Evolutionary conservation across 2,329 filamentous ascomycete genomes (phyloP), one percentile per base, ranked within the genome.

Genomic region (Fusarium tricinctum): DNA sequence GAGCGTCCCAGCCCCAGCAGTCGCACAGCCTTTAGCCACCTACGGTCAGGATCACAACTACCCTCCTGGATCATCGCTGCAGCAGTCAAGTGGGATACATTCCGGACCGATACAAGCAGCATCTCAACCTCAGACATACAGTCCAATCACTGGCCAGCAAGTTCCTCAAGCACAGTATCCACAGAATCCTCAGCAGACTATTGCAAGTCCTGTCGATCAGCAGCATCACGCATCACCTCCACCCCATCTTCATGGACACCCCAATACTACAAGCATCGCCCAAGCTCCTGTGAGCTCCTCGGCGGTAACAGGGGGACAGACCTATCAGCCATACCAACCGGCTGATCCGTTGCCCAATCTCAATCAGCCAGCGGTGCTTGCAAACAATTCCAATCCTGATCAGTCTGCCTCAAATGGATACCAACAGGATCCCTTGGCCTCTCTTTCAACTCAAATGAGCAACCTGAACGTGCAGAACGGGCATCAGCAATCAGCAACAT

Each of bases 401-500:
- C 47, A 47, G 2, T n/a, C 20, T 17, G n/a, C 20, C 8, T 17
- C 44, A 3, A 35, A 54, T 19, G 30, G 6, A 4, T 4, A 50
- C 15, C 46, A 39, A 2, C 38, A 44, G 3, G 70, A 73, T n/a
- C 45, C 59, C 2, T 5, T 73, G 3, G 22, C 28, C 1, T 47
- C 58, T 8, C 38, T 73, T 0, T 59, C 70, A 10, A n/a, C 39
- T 7, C 70, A 73, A 26, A 73, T 73, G 70, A 52, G 20, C 13
- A 58, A 40, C 6, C 59, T 73, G 8, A 59, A 63, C 15, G 51
- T 73, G 1, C 57, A 66, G 3, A 49, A 48, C 3, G 32, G 8
- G 5, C 20, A 42, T 0, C 46, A 60, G 1, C 23, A 26, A 5
- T 13, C 38, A 14, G 2, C 30, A 3, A 4, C 5, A 3, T 19